Evolutionary conservation across 108 stramenopile genomes (phyloP).

Genomic region (Conticribra weissflogii): DNA sequence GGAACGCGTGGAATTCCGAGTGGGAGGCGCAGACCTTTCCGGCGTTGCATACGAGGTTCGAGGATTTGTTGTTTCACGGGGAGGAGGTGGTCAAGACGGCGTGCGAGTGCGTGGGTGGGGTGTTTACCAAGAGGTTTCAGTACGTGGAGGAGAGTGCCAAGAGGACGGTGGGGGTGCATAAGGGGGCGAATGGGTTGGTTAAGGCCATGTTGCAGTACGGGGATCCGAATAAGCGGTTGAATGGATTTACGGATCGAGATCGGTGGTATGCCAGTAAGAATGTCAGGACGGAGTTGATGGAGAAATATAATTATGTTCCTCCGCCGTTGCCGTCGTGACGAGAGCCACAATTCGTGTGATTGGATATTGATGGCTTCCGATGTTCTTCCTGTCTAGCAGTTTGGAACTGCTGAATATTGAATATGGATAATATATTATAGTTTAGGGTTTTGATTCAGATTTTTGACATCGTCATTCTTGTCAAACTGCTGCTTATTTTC

Average conservation of each 20-base stretch:
- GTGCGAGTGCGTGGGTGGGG: conserved; percentile 81
- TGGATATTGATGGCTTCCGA: too few relatives aligned
- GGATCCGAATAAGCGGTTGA: conserved; percentile 56
- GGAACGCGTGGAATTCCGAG: conserved; percentile 80
- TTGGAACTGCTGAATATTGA: too few relatives aligned
- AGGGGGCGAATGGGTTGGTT: conserved; percentile 71
- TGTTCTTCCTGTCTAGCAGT: too few relatives aligned
- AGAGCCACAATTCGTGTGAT: too few relatives aligned
- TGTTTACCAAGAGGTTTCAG: conserved; percentile 56
- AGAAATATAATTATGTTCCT: conserved; percentile 38
- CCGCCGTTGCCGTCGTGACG: conserved; percentile 7
- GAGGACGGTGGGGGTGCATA: conserved; percentile 49
- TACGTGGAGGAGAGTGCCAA: conserved; percentile 76
- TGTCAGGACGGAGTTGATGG: conserved; percentile 68
- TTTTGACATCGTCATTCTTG: too few relatives aligned
- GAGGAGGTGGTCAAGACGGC: conserved; percentile 63
- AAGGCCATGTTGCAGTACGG: conserved; percentile 84
- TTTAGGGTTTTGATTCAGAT: too few relatives aligned
- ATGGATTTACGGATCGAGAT: conserved; percentile 67
- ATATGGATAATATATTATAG: too few relatives aligned
- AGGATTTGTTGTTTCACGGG: conserved; percentile 85
- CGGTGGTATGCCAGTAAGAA: conserved; percentile 52
- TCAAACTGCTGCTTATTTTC: too few relatives aligned
- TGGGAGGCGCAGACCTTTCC: conserved; percentile 75
- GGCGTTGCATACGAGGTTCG: conserved; percentile 77